Percentiles rank a stretch among this genome's conserved stretches.
Evolutionary conservation across 2,329 filamentous ascomycete species (phyloP).

Genomic region (Microsporum canis): DNA sequence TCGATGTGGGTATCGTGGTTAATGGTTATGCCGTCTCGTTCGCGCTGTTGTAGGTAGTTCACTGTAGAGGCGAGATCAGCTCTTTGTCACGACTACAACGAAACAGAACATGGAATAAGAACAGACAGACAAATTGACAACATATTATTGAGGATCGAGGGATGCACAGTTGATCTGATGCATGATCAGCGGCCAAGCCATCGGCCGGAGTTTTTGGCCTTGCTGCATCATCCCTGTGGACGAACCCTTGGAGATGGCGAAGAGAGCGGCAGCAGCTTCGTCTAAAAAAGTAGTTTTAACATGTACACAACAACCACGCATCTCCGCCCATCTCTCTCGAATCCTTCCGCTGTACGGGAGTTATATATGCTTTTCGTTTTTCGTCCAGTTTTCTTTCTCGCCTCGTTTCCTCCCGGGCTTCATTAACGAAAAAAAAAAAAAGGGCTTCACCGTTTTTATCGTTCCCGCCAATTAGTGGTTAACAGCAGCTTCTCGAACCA

Average conservation of each 20-base stretch:
- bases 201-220: neutral
- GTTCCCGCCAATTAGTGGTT: neutral
- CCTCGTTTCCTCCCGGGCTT: neutral
- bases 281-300: neutral
- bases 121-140: neutral
- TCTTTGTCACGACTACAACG: neutral
- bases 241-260: neutral
- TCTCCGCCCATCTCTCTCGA: neutral
- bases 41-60: neutral
- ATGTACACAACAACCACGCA: neutral
- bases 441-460: neutral
- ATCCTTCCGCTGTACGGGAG: too few relatives aligned
- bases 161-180: slow-evolving; percentile 1
- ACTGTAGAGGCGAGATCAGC: neutral
- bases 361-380: too few relatives aligned
- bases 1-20: neutral
- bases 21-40: neutral
- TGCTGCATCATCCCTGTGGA: neutral
- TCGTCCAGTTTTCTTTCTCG: neutral
- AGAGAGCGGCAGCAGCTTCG: neutral
- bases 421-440: neutral
- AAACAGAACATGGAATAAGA: neutral
- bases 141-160: neutral
- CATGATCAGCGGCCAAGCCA: neutral
- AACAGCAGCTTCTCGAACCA: neutral